Conservation (phyloP, 1,139 yeast species). For the Kurtzmaniella quercitrusa region DNA sequence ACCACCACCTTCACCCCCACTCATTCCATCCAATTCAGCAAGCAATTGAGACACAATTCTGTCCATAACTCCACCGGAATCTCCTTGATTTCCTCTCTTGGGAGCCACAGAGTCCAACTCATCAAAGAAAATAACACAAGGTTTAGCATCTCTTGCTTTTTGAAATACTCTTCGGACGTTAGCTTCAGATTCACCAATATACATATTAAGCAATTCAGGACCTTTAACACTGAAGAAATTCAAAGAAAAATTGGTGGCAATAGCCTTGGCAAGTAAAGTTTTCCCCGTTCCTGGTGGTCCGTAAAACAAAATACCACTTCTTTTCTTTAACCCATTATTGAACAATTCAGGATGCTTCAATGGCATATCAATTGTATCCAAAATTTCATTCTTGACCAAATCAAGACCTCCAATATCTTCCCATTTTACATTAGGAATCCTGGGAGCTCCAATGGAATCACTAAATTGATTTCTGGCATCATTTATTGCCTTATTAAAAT, state of each 20-base stretch:
- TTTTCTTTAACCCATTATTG: slow-evolving; percentile 80
- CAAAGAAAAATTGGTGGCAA: slow-evolving; percentile 89
- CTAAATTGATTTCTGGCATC: slow-evolving; percentile 85
- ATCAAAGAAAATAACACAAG: slow-evolving; percentile 95
- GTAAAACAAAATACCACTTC: slow-evolving; percentile 90
- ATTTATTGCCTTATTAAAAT: slow-evolving; percentile 69
- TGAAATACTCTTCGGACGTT: slow-evolving; percentile 93
- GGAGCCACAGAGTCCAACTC: slow-evolving; percentile 98
- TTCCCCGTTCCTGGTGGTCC: slow-evolving; percentile 99
- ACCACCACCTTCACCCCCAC: slow-evolving; percentile 56
- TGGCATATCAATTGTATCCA: slow-evolving; percentile 96
- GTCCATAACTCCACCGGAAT: slow-evolving; percentile 98
- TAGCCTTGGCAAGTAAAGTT: slow-evolving; percentile 90
- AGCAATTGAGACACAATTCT: slow-evolving; percentile 91
- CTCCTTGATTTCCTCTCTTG: slow-evolving; percentile 96
- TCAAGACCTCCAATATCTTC: slow-evolving; percentile 92
- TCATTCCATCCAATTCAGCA: slow-evolving; percentile 96
- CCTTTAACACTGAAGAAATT: slow-evolving; percentile 96
- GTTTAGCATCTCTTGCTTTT: slow-evolving; percentile 91
- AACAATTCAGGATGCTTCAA: slow-evolving; percentile 88
- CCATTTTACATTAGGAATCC: slow-evolving; percentile 94
- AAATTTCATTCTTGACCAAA: slow-evolving; percentile 81
- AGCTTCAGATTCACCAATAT: slow-evolving; percentile 97
- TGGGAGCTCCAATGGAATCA: slow-evolving; percentile 95
- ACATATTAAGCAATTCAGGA: slow-evolving; percentile 92